Percentiles rank a stretch among this genome's conserved stretches.
These are phyloP conservation scores for Paecilomyces niveus DNA, from an alignment of 2,329 filamentous ascomycete species.

Conservation along the genomic window DNA sequence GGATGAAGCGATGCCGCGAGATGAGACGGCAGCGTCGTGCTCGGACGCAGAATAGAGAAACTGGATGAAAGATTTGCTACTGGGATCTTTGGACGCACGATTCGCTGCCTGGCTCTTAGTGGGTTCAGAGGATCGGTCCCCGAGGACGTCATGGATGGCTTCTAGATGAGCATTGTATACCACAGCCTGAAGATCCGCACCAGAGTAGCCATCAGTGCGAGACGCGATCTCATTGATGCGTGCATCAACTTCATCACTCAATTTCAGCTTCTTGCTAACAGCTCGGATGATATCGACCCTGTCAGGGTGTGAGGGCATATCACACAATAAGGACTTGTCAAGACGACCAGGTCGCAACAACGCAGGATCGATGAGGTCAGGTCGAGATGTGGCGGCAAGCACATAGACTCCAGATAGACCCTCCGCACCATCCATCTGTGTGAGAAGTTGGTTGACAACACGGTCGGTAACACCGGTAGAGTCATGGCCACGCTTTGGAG, in stretches of 20 bases:
- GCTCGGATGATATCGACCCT: constrained; percentile 81
- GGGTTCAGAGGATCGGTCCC: constrained; percentile 42
- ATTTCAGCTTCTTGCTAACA: constrained; percentile 71
- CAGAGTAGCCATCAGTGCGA: constrained; percentile 82
- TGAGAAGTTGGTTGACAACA: constrained; percentile 95
- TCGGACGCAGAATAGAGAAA: constrained; percentile 66
- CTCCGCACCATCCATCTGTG: constrained; percentile 98
- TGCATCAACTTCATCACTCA: constrained; percentile 59
- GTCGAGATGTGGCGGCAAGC: constrained; percentile 83
- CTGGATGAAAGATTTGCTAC: constrained; percentile 57
- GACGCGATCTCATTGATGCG: constrained; percentile 66
- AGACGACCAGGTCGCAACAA: constrained; percentile 83
- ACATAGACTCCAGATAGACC: constrained; percentile 93
- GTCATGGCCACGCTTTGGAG: constrained; percentile 93
- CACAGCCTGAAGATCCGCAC: constrained; percentile 88
- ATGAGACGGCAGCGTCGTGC: constrained; percentile 43
- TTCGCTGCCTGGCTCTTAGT: constrained; percentile 22
- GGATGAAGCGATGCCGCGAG: constrained; percentile 40
- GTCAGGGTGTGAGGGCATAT: constrained; percentile 74
- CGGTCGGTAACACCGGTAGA: constrained; percentile 97
- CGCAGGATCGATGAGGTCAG: constrained; percentile 92
- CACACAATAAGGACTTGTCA: constrained; percentile 88
- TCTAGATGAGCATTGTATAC: constrained; percentile 96
- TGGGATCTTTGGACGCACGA: constrained; percentile 24
- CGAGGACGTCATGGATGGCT: constrained; percentile 88